Conservation (phyloP, 192 early-diverging fungal genomes). For the Entrophospora sp. region DNA sequence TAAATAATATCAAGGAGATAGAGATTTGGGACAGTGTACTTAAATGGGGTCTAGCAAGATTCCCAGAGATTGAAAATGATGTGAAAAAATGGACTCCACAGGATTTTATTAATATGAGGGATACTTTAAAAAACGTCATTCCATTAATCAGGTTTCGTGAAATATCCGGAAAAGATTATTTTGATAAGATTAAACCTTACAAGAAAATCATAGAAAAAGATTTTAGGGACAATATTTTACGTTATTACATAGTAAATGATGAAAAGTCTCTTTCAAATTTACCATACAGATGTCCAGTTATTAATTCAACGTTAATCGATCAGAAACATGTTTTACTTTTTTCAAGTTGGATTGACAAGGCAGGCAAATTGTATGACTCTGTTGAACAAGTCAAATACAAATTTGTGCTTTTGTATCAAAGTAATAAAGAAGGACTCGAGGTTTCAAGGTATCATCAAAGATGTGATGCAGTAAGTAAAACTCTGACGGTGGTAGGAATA, state of each 20-base stretch:
- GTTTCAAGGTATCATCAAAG: not conserved
- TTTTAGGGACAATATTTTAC: not conserved
- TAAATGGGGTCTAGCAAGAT: not conserved
- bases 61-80: not conserved
- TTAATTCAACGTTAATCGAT: not conserved
- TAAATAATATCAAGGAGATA: not conserved
- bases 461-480: not conserved
- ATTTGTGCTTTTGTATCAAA: not conserved
- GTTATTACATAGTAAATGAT: not conserved
- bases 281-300: not conserved
- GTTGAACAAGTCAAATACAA: not conserved
- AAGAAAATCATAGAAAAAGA: not conserved
- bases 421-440: not conserved
- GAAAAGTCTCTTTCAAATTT: not conserved
- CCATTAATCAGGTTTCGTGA: not conserved
- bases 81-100: not conserved
- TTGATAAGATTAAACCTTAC: not conserved
- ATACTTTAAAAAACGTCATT: not conserved
- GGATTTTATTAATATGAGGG: not conserved
- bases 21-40: not conserved
- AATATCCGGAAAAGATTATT: not conserved
- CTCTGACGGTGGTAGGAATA: not conserved
- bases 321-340: not conserved
- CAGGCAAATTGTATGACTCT: not conserved
- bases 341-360: not conserved